These are phyloP conservation scores for Arabidopsis arenosa DNA, from an alignment of 345 rosid genomes.

Conservation along the genomic window DNA sequence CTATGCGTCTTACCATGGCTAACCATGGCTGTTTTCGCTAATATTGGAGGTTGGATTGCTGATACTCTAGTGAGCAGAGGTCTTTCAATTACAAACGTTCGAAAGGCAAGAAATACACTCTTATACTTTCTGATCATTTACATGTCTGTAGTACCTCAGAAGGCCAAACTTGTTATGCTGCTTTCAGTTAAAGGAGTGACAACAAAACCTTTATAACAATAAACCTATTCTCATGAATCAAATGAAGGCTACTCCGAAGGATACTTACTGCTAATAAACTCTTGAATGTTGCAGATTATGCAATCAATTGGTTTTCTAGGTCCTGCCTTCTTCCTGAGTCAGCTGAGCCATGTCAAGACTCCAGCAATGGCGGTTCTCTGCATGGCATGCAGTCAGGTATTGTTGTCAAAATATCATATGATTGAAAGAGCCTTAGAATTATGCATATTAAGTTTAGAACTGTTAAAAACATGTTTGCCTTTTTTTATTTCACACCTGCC, in stretches of 20 bases:
- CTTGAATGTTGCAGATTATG: constrained; percentile 75
- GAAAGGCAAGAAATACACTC: constrained; percentile 70
- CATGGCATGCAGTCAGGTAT: constrained; percentile 99
- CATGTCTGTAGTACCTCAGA: constrained; percentile 4
- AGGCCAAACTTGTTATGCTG: constrained; percentile 7
- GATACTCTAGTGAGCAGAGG: constrained; percentile 96
- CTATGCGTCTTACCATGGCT: constrained; percentile 97
- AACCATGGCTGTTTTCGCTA: constrained; percentile 93
- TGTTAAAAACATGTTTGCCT: constrained; percentile 2
- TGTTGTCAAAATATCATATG: not conserved
- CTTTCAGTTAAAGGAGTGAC: not conserved
- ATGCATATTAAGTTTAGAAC: constrained; percentile 12
- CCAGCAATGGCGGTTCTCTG: constrained; percentile 97
- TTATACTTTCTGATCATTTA: not conserved
- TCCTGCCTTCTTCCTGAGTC: constrained; percentile 91
- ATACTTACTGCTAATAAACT: constrained; percentile 21
- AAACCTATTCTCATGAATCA: not conserved
- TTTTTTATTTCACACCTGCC: constrained; percentile 20
- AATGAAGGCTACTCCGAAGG: constrained; percentile 2
- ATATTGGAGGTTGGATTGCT: constrained; percentile 98
- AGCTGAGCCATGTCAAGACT: constrained; percentile 79
- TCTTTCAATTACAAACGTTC: constrained; percentile 84
- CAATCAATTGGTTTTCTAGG: constrained; percentile 96
- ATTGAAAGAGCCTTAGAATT: constrained; percentile 1
- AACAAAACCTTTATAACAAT: not conserved